Base-by-base conservation (phyloP, 345 rosid species). In the Zanthoxylum bungeanum region DNA sequence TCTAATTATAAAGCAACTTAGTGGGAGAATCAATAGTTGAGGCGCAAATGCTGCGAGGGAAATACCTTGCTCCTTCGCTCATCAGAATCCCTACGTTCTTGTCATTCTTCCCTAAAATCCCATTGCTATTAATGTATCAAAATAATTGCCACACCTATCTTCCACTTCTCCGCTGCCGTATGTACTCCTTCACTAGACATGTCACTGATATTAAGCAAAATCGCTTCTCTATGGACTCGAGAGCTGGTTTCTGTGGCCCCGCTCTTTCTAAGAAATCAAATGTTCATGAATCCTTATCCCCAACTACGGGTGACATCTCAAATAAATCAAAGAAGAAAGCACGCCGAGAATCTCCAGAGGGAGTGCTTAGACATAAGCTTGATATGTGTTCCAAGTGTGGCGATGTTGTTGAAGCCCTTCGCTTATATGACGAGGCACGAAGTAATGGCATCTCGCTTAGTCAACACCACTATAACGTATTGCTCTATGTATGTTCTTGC, bases 391-490 rank as follows among this genome's bases (percentile, higher is more conserved):
- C 98, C 0, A 89, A 73, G 79, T 56, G 56, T 4, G 86, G 92
- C 12, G 81, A 89, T 28, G 79, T 88, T 66, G 72, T 73, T 60
- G 96, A 92, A 84, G 99, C 92, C 19, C 93, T 95, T 74, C 70
- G 79, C 44, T 83, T 95, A 73, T 92, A 89, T 64, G 99, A 90
- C 53, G 98, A 94, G 75, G 98, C 93, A 17, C 75, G 75, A 74
- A 60, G 62, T 31, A 79, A 78, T 8, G 85, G 86, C 33, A 72
- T 91, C 59, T 68, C 68, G 53, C 86, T 95, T 55, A 70, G 62
- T 17, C 86, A 76, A 50, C 80, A 88, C 57, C 93, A 90, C 75
- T 95, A 90, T 64, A 95, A 92, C 46, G 82, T 74, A 49, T 37
- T 95, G 79, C 91, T 95, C 59, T 92, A 95, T 81, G 68, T 95